These are phyloP conservation scores for Phytopythium vexans DNA, from an alignment of 352 stramenopile genomes.

Conservation along the genomic window DNA sequence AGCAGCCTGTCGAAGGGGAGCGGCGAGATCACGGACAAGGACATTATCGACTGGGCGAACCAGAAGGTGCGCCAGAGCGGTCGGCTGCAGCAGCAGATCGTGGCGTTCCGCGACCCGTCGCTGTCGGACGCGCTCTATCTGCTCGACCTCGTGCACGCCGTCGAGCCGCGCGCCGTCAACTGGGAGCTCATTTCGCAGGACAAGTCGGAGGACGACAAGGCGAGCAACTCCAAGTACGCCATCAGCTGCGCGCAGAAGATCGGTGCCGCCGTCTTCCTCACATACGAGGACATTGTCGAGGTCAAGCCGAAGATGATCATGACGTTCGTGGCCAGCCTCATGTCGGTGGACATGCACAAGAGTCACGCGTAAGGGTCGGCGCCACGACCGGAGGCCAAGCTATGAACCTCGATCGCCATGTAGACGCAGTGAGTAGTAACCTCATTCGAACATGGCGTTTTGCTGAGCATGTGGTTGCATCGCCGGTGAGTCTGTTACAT, in stretches of 20 bases:
- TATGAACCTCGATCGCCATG: too few relatives aligned
- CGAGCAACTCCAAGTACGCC: constrained; percentile 90
- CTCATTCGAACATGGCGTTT: too few relatives aligned
- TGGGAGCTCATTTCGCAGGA: constrained; percentile 80
- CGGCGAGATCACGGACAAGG: constrained; percentile 69
- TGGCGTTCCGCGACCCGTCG: constrained; percentile 77
- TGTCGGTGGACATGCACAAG: constrained; percentile 78
- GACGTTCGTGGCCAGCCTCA: constrained; percentile 85
- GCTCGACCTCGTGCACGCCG: constrained; percentile 83
- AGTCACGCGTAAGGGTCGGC: neutral
- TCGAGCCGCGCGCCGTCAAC: constrained; percentile 88
- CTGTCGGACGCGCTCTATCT: constrained; percentile 83
- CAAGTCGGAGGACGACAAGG: constrained; percentile 77
- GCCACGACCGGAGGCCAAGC: too few relatives aligned
- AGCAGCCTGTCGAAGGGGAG: constrained; percentile 47
- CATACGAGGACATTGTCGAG: constrained; percentile 93
- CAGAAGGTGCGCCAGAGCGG: constrained; percentile 73
- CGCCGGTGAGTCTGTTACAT: too few relatives aligned
- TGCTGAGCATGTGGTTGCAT: too few relatives aligned
- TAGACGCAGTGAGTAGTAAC: too few relatives aligned
- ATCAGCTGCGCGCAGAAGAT: constrained; percentile 93
- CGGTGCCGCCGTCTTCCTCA: constrained; percentile 90
- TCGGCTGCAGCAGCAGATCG: constrained; percentile 70
- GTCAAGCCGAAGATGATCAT: constrained; percentile 94
- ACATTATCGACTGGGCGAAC: constrained; percentile 86